A percentile compares a stretch with the other conserved stretches of the same genome.
These are phyloP conservation scores for Rhynchospora tenuis DNA, from an alignment of 176 grass and related monocot genomes.

Conservation along the genomic window DNA sequence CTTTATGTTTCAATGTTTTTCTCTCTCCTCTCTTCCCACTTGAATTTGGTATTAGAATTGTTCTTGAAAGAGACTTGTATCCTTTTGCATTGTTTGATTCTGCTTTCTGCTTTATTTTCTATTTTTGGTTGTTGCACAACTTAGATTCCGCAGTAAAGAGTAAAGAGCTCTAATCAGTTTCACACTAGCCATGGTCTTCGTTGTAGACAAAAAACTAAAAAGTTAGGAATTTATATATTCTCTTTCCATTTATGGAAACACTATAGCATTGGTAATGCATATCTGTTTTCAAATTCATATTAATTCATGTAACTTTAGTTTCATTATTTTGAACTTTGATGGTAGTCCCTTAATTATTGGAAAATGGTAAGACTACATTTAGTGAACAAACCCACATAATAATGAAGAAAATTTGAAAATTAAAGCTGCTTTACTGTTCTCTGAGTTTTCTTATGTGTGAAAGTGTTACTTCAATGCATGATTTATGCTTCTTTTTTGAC, in stretches of 20 bases:
- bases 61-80: conserved; percentile 22
- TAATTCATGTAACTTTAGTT: neutral
- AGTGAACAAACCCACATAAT: neutral
- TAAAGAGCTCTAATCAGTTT: neutral
- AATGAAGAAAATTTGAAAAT: neutral
- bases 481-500: neutral
- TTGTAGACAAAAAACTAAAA: neutral
- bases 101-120: neutral
- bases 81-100: neutral
- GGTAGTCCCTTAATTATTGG: neutral
- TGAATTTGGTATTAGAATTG: neutral
- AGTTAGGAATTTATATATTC: neutral
- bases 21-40: neutral
- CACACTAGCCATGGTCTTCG: neutral
- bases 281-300: neutral
- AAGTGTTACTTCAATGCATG: neutral
- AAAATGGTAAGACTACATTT: neutral
- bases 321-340: neutral
- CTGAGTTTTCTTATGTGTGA: neutral
- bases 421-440: neutral
- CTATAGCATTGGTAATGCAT: neutral
- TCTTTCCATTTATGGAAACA: neutral
- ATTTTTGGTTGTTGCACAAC: neutral
- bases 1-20: neutral
- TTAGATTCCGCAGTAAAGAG: conserved; percentile 6